Evolutionary conservation across 2,329 filamentous ascomycete genomes (phyloP).

Genomic region (Sclerotinia nivalis): DNA sequence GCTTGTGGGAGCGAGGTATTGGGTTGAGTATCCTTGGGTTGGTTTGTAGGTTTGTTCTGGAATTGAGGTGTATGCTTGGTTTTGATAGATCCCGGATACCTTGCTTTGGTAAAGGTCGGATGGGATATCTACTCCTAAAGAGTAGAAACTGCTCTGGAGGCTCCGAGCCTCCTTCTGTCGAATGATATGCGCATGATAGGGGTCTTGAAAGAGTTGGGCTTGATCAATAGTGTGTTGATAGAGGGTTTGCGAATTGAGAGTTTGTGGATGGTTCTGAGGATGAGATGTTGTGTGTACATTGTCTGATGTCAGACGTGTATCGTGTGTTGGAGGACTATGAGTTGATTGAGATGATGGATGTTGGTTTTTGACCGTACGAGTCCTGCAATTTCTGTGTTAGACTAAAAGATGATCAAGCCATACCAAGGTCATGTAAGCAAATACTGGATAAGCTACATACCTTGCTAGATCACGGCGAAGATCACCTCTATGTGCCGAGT

Average conservation of each 20-base stretch:
- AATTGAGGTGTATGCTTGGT: background rate
- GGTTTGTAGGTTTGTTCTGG: background rate
- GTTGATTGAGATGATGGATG: background rate
- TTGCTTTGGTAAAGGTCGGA: conserved; percentile 11
- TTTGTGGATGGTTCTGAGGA: background rate
- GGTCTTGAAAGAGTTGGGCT: conserved; percentile 1
- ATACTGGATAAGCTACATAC: conserved; percentile 16
- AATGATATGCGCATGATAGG: background rate
- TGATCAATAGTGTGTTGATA: background rate
- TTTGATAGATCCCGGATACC: background rate
- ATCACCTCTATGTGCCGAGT: background rate
- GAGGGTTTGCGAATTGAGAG: conserved; percentile 4
- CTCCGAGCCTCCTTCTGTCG: background rate
- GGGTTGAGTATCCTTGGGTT: background rate
- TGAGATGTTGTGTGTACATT: background rate
- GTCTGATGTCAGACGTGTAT: background rate
- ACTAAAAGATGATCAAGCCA: background rate
- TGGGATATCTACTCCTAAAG: conserved; percentile 14
- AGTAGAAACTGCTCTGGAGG: conserved; percentile 10
- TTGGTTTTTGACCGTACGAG: background rate
- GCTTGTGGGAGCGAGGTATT: background rate
- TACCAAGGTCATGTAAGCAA: background rate
- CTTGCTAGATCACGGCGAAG: conserved; percentile 13
- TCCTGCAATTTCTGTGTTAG: conserved; percentile 1
- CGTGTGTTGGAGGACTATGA: background rate